Evolutionary conservation across 345 rosid genomes (phyloP).

Genomic region (Aegle marmelos): DNA sequence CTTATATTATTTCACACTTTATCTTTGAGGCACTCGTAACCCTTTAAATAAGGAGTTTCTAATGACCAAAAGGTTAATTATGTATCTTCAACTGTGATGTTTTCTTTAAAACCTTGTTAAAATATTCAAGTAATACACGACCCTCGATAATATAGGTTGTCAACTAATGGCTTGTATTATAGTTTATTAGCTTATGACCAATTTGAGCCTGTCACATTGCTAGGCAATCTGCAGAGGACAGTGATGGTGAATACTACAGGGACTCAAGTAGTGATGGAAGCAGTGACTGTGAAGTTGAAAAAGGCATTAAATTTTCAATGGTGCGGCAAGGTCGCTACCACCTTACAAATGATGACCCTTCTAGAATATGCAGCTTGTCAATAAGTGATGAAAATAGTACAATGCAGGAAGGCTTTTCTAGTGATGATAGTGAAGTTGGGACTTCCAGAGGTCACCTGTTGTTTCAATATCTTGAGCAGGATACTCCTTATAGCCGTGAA

Average conservation of each 20-base stretch:
- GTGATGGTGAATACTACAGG: conserved; percentile 31
- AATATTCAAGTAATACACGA: neutral
- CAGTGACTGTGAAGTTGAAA: conserved; percentile 41
- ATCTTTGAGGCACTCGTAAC: neutral
- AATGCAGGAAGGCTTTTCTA: conserved; percentile 29
- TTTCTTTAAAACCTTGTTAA: neutral
- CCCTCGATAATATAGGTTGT: neutral
- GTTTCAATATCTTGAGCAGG: conserved; percentile 36
- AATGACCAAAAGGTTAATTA: neutral
- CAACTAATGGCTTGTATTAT: neutral
- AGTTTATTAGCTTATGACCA: conserved; percentile 15
- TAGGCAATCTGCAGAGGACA: conserved; percentile 31
- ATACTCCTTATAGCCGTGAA: conserved; percentile 34
- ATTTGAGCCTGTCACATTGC: neutral
- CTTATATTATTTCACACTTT: neutral
- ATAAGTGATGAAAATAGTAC: conserved; percentile 20
- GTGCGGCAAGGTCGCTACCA: neutral
- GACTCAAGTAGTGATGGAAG: conserved; percentile 53
- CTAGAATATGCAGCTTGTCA: conserved; percentile 23
- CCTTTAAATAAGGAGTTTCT: neutral
- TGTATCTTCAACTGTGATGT: neutral
- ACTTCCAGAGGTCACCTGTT: conserved; percentile 17
- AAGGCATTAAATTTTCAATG: conserved; percentile 20
- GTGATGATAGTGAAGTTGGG: conserved; percentile 29
- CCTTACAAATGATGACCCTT: conserved; percentile 10